Evolutionary conservation across 495 filamentous ascomycete genomes (phyloP), one percentile per base, ranked within the genome.

Genomic region (Talaromyces thailandensis): DNA sequence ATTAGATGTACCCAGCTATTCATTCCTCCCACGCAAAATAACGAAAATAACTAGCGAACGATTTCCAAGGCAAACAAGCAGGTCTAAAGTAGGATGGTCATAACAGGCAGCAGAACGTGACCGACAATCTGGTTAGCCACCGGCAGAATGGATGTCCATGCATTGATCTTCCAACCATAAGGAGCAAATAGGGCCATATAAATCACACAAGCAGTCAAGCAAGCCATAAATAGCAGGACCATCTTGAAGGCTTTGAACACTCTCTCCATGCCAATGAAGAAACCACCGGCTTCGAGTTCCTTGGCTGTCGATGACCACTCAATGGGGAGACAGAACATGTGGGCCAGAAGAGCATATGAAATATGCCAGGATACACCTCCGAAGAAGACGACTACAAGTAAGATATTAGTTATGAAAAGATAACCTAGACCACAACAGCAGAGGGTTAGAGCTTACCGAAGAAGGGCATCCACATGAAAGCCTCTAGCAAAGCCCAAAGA

Each of bases 81-180:
- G 9, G 14, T 52, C 43, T 52, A 61, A 61, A 61, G 59, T 26
- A 61, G 24, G 31, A 61, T 61, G 2, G 59, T 61, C 59, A 61
- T 61, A 32, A 61, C 40, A 52, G 59, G 59, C 14, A 61, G 31
- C 45, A 61, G 8, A 12, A 61, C 59, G 50, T 61, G 59, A 31
- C 59, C 59, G 21, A 61, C 24, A 35, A 61, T 61, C 16, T 61
- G 59, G 28, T 61, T 61, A 4, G 59, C 59, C 40, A 61, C 59
- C 11, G 89, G 89, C 37, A 91, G 70, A 64, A 92, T 91, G 48
- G 89, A 88, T n/a, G 91, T 88, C 64, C 92, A 91, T 67, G 90
- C 86, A 29, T 71, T 84, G 65, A 92, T 91, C 64, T 78, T 76
- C 88, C 88, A 92, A 63, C 78, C 77, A 59, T 83, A 76, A 3